Conservation (phyloP, 2,329 filamentous ascomycete genomes). For the Ascochyta viciae-villosae region DNA sequence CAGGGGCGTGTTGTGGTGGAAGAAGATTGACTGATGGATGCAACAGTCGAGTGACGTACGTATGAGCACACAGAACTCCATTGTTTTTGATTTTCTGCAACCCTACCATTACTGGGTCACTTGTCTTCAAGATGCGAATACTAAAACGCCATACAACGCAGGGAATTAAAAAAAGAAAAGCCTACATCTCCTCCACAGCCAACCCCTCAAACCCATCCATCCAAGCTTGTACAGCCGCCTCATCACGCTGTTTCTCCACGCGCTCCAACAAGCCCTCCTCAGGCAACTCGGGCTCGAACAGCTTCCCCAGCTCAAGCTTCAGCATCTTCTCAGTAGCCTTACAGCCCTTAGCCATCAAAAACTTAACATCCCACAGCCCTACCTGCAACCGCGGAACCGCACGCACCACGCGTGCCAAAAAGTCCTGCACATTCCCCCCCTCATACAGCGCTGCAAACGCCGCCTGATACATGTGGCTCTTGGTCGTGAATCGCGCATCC, state of each 20-base stretch:
- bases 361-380: neutral
- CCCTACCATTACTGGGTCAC: no score
- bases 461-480: conserved; percentile 17
- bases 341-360: neutral
- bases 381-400: neutral
- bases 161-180: no score
- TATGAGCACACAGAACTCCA: no score
- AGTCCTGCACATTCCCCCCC: neutral
- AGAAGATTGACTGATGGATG: conserved; percentile 20
- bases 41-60: no score
- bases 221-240: neutral
- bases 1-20: conserved; percentile 35
- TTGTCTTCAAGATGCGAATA: neutral
- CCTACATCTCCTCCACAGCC: neutral
- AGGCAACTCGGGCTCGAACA: conserved; percentile 4
- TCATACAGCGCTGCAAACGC: conserved; percentile 7
- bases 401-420: neutral
- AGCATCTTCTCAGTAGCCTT: neutral
- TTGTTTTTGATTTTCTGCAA: no score
- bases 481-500: conserved; percentile 13
- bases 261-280: neutral
- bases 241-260: neutral
- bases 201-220: neutral
- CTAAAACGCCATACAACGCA: neutral
- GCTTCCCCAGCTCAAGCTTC: neutral